phyloP scores from a whole-genome alignment of 768 basidiomycete genomes.

The Rhodotorula taiwanensis region DNA sequence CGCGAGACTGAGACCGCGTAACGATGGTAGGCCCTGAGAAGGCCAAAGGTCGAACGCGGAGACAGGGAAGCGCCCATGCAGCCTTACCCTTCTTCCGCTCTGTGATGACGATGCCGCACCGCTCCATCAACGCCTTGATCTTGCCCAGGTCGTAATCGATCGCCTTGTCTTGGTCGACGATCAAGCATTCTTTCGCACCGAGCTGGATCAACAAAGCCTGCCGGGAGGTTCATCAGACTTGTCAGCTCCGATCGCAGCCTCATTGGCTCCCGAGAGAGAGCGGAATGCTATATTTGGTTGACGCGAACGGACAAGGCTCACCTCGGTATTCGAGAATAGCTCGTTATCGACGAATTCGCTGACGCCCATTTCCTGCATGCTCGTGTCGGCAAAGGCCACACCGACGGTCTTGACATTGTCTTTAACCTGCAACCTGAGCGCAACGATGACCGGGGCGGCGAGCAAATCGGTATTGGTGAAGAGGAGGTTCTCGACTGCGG shows the following conservation, averaged over 20 bases:
- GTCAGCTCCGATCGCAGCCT: no score
- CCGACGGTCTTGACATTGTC: constrained; percentile 66
- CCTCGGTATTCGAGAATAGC: constrained; percentile 90
- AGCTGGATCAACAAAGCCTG: constrained; percentile 93
- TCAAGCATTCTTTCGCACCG: constrained; percentile 90
- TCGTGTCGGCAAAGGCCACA: constrained; percentile 86
- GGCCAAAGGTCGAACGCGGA: neutral
- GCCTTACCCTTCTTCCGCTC: constrained; percentile 80
- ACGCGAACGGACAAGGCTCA: no score
- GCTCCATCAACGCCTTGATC: constrained; percentile 74
- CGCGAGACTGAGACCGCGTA: no score
- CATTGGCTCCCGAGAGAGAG: no score
- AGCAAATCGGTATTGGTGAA: constrained; percentile 74
- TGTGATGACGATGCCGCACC: constrained; percentile 83
- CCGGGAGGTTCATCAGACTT: neutral
- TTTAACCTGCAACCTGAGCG: constrained; percentile 65
- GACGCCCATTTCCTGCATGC: constrained; percentile 73
- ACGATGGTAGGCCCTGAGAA: no score
- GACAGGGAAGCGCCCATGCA: no score
- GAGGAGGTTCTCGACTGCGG: constrained; percentile 68
- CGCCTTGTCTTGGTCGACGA: constrained; percentile 50
- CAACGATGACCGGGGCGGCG: constrained; percentile 79
- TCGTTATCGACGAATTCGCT: constrained; percentile 92
- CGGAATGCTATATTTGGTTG: no score
- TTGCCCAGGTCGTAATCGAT: constrained; percentile 65